Evolutionary conservation across 139 green algal species (phyloP).

Genomic region (Spirogloea muscicola): DNA sequence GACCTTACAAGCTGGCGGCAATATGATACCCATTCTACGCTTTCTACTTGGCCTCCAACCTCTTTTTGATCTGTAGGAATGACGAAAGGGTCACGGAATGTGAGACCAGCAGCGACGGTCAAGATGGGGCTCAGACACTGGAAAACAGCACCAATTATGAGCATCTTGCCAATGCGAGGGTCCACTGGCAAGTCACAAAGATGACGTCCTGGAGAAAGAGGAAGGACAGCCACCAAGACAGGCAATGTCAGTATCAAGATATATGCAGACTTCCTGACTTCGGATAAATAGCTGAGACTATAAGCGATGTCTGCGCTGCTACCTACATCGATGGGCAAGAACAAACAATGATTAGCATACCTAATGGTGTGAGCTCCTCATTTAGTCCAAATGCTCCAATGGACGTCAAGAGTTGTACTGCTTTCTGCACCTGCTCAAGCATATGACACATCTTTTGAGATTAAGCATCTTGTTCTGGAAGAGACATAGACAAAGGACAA

Average conservation of each 20-base stretch:
- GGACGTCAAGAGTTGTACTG: slow-evolving; percentile 45
- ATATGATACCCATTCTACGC: too few relatives aligned
- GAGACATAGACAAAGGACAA: too few relatives aligned
- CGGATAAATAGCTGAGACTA: too few relatives aligned
- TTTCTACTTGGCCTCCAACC: slow-evolving; percentile 27
- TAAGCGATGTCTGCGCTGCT: too few relatives aligned
- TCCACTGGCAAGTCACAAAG: slow-evolving; percentile 51
- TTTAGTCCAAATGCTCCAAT: slow-evolving; percentile 50
- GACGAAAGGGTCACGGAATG: slow-evolving; percentile 14
- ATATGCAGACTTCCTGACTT: too few relatives aligned
- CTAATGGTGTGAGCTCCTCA: slow-evolving; percentile 52
- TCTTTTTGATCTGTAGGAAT: slow-evolving; percentile 24
- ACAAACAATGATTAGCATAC: too few relatives aligned
- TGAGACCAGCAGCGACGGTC: slow-evolving; percentile 42
- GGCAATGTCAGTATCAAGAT: too few relatives aligned
- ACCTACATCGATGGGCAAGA: too few relatives aligned
- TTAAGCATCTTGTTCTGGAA: too few relatives aligned
- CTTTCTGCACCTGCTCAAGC: slow-evolving; percentile 47
- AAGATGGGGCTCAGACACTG: slow-evolving; percentile 47
- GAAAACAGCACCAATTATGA: slow-evolving; percentile 49
- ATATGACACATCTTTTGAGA: too few relatives aligned
- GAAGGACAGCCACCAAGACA: too few relatives aligned
- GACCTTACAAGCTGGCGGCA: too few relatives aligned
- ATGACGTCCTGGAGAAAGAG: slow-evolving; percentile 42
- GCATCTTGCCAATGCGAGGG: slow-evolving; percentile 55